phyloP scores from a whole-genome alignment of 306 rosid species.

The peach (Prunus persica) region DNA sequence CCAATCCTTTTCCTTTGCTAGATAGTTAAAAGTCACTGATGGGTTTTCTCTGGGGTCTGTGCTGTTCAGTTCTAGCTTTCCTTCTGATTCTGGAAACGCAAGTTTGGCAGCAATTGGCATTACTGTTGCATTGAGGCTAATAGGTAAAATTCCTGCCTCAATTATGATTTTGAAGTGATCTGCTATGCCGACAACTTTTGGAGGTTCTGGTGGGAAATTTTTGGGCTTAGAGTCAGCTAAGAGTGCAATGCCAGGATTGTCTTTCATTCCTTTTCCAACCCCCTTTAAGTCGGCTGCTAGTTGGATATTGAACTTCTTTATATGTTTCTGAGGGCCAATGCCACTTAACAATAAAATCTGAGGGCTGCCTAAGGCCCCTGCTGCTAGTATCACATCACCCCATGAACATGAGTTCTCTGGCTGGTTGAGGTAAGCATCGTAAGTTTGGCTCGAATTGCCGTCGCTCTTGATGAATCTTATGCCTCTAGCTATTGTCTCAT shows the following conservation, averaged over 20 bases:
- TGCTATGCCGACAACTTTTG: slow-evolving; percentile 63
- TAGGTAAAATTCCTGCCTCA: slow-evolving; percentile 57
- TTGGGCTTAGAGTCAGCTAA: slow-evolving; percentile 49
- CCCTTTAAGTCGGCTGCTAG: slow-evolving; percentile 30
- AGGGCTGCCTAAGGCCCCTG: slow-evolving; percentile 79
- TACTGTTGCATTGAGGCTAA: slow-evolving; percentile 45
- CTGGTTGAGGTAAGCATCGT: slow-evolving; percentile 50
- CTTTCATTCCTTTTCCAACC: slow-evolving; percentile 73
- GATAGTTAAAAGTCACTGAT: slow-evolving; percentile 62
- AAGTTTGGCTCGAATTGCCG: slow-evolving; percentile 32
- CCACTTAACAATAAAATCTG: slow-evolving; percentile 66
- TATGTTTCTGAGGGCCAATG: slow-evolving; percentile 59
- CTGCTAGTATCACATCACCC: slow-evolving; percentile 73
- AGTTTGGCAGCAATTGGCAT: slow-evolving; percentile 63
- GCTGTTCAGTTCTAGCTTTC: slow-evolving; percentile 46
- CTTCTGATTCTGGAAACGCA: slow-evolving; percentile 54
- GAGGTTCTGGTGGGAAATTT: slow-evolving; percentile 59
- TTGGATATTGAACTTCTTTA: slow-evolving; percentile 43
- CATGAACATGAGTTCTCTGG: slow-evolving; percentile 33
- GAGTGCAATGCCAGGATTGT: slow-evolving; percentile 61
- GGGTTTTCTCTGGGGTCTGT: slow-evolving; percentile 70
- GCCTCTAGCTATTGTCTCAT: slow-evolving; percentile 50
- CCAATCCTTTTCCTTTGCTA: slow-evolving; percentile 43
- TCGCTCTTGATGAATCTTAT: slow-evolving; percentile 57
- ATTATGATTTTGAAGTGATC: slow-evolving; percentile 50